Conservation (phyloP, 176 grass and related monocot genomes). For the Tillandsia leiboldiana region DNA sequence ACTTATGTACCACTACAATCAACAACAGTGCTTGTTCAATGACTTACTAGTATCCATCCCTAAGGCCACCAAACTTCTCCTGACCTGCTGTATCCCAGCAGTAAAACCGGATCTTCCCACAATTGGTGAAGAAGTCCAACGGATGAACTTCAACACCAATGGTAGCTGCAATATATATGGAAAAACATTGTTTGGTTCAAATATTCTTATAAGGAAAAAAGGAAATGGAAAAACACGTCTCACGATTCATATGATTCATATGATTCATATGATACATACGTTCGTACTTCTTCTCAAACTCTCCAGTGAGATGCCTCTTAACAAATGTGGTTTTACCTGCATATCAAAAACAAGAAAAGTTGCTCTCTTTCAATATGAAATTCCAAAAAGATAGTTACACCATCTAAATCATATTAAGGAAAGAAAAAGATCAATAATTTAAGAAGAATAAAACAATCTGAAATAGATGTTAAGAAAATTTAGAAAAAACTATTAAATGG, state of each 20-base stretch:
- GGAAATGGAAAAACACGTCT: no score
- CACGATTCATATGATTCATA: neutral
- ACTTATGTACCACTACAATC: neutral
- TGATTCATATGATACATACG: conserved; percentile 25
- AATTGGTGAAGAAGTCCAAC: conserved; percentile 79
- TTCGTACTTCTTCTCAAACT: conserved; percentile 84
- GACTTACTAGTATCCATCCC: conserved; percentile 95
- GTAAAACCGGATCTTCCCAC: conserved; percentile 79
- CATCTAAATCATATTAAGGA: no score
- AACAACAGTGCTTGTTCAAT: neutral
- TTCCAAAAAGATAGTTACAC: no score
- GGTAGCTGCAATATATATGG: conserved; percentile 40
- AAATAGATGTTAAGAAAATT: no score
- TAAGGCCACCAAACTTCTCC: conserved; percentile 77
- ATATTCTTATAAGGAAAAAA: neutral
- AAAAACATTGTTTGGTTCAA: neutral
- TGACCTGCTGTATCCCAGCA: conserved; percentile 90
- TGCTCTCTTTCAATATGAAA: no score
- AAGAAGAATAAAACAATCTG: no score
- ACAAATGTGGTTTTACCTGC: conserved; percentile 76
- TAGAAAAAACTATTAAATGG: no score
- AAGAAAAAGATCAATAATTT: no score
- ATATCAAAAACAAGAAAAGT: conserved; percentile 2
- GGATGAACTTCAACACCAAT: conserved; percentile 90
- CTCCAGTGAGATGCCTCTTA: conserved; percentile 21